These are phyloP conservation scores for Thuja plicata DNA, from an alignment of 83 land plant genomes.

Conservation along the genomic window DNA sequence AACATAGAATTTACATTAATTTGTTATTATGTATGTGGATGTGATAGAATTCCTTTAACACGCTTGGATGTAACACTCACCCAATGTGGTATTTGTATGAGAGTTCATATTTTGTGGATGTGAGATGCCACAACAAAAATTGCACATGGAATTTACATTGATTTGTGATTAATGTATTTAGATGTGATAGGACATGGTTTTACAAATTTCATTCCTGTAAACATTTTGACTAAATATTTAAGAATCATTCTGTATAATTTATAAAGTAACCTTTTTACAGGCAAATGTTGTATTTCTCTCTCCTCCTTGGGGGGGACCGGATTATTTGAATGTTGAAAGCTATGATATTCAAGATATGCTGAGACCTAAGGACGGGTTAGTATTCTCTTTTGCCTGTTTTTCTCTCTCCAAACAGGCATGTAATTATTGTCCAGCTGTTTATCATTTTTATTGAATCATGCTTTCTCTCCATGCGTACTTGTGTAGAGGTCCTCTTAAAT, in stretches of 20 bases:
- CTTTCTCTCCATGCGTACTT: neutral
- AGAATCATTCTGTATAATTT: neutral
- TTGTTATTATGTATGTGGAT: neutral
- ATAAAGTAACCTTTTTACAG: constrained; percentile 34
- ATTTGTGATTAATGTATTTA: neutral
- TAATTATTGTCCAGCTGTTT: neutral
- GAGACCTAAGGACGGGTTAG: constrained; percentile 82
- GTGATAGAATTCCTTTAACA: neutral
- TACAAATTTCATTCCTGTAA: neutral
- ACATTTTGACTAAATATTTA: neutral
- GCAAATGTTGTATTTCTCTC: constrained; percentile 93
- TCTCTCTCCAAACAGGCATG: constrained; percentile 1
- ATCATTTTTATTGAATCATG: neutral
- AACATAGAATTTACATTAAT: neutral
- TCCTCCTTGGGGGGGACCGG: constrained; percentile 99
- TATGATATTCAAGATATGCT: constrained; percentile 87
- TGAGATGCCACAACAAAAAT: constrained; percentile 11
- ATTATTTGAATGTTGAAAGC: constrained; percentile 56
- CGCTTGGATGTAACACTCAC: no score
- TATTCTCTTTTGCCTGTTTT: neutral
- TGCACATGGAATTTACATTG: neutral
- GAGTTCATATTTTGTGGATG: constrained; percentile 43
- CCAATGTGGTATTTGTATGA: no score
- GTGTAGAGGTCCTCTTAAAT: neutral
- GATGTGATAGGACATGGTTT: neutral